These are phyloP conservation scores for Syncephalastrum contaminatum DNA, from an alignment of 371 early-diverging fungal species.

Conservation along the genomic window DNA sequence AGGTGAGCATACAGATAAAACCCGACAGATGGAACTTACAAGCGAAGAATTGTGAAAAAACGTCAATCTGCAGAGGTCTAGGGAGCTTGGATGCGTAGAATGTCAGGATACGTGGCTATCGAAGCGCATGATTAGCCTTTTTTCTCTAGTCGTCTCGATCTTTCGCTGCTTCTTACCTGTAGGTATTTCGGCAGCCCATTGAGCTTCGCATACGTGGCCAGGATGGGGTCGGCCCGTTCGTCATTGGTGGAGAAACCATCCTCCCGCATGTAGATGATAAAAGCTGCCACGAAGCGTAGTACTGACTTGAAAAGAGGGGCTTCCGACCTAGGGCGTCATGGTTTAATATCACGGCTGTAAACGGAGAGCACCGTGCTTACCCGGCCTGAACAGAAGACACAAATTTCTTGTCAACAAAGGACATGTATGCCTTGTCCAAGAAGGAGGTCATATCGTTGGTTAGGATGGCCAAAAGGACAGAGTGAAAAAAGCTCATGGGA, in stretches of 20 bases:
- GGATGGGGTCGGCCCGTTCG: slow-evolving; percentile 8
- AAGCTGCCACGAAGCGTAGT: slow-evolving; percentile 17
- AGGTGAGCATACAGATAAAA: too few relatives aligned
- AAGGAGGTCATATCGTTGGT: too few relatives aligned
- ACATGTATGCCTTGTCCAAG: background rate
- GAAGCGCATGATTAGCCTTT: background rate
- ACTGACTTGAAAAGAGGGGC: background rate
- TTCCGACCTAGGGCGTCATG: background rate
- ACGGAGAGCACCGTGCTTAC: background rate
- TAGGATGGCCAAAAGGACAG: background rate
- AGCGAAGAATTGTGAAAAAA: slow-evolving; percentile 25
- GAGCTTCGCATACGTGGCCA: slow-evolving; percentile 13
- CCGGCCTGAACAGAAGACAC: slow-evolving; percentile 1
- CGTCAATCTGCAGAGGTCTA: slow-evolving; percentile 10
- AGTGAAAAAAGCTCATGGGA: slow-evolving; percentile 2
- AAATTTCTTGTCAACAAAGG: slow-evolving; percentile 7
- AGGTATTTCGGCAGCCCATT: slow-evolving; percentile 9
- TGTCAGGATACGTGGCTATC: slow-evolving; percentile 19
- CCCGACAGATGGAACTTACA: slow-evolving; percentile 9
- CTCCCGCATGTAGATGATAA: slow-evolving; percentile 21
- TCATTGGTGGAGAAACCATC: slow-evolving; percentile 13
- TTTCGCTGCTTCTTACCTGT: slow-evolving; percentile 1
- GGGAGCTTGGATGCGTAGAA: slow-evolving; percentile 21
- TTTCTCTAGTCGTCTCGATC: background rate
- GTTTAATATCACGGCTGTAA: slow-evolving; percentile 1